phyloP scores from a whole-genome alignment of 176 grass and related monocot genomes.

The Pharus latifolius region DNA sequence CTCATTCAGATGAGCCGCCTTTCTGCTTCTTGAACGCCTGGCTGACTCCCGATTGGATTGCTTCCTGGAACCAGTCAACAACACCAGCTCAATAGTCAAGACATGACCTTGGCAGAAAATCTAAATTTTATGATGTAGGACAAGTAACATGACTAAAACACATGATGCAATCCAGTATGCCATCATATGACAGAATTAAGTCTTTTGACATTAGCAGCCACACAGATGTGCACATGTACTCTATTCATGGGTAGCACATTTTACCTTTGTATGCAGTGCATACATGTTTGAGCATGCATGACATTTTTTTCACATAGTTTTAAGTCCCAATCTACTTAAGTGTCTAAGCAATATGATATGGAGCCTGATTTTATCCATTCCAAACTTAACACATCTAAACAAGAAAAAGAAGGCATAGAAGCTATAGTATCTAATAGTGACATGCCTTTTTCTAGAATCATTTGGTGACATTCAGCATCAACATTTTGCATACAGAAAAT shows the following conservation, averaged over 20 bases:
- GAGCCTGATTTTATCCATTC: neutral
- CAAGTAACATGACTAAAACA: neutral
- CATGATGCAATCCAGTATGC: neutral
- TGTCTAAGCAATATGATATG: neutral
- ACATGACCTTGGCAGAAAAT: neutral
- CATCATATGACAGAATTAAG: neutral
- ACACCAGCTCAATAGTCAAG: neutral
- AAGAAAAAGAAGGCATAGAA: neutral
- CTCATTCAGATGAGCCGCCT: slow-evolving; percentile 73
- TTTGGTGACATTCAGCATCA: neutral
- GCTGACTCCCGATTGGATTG: slow-evolving; percentile 92
- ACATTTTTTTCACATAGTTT: neutral
- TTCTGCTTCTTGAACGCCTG: slow-evolving; percentile 90
- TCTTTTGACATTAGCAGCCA: neutral
- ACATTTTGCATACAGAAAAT: neutral
- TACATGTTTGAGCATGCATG: neutral
- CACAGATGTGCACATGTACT: neutral
- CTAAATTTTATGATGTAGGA: neutral
- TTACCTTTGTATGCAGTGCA: neutral
- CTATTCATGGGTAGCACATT: neutral
- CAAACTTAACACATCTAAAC: neutral
- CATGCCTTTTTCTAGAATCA: no score
- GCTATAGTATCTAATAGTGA: no score
- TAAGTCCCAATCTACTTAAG: neutral
- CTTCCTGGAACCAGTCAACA: slow-evolving; percentile 46